Evolutionary conservation across 1,284 basidiomycete genomes (phyloP).

Genomic region (Cryptococcus jaspeensis): DNA sequence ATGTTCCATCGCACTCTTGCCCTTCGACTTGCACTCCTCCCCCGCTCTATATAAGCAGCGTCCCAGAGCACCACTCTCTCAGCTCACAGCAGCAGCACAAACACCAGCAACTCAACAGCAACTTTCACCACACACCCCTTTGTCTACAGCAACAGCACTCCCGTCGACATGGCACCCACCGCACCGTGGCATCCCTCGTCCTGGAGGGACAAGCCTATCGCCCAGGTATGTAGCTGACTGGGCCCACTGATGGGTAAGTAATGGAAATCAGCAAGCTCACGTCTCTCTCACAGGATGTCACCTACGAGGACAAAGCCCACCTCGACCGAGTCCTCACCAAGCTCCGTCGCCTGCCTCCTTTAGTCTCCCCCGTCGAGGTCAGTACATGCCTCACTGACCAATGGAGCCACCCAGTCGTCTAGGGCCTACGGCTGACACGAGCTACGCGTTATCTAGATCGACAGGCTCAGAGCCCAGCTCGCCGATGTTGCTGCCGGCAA

Average conservation of each 20-base stretch:
- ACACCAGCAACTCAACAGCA: no score
- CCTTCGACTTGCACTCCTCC: no score
- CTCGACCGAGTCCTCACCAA: conserved; percentile 69
- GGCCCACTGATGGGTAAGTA: no score
- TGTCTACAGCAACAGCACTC: conserved; percentile 2
- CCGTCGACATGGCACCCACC: conserved; percentile 7
- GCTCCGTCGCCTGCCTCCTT: conserved; percentile 72
- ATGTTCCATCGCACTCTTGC: no score
- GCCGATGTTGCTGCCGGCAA: conserved; percentile 77
- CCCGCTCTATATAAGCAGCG: no score
- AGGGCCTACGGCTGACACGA: conserved; percentile 1
- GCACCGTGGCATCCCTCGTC: conserved; percentile 57
- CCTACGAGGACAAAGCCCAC: conserved; percentile 48
- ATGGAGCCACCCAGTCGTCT: neutral
- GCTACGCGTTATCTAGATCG: conserved; percentile 62
- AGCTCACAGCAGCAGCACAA: no score
- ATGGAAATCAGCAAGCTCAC: neutral
- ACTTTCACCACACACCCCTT: neutral
- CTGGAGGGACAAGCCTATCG: conserved; percentile 66
- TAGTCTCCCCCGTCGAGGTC: conserved; percentile 87
- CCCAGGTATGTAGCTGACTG: conserved; percentile 65
- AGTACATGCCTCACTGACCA: conserved; percentile 21
- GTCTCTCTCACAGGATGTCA: conserved; percentile 44
- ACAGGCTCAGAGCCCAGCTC: conserved; percentile 77
- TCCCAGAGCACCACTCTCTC: no score